phyloP scores from a whole-genome alignment of 2,329 filamentous ascomycete species.

The Fusarium zealandicum region DNA sequence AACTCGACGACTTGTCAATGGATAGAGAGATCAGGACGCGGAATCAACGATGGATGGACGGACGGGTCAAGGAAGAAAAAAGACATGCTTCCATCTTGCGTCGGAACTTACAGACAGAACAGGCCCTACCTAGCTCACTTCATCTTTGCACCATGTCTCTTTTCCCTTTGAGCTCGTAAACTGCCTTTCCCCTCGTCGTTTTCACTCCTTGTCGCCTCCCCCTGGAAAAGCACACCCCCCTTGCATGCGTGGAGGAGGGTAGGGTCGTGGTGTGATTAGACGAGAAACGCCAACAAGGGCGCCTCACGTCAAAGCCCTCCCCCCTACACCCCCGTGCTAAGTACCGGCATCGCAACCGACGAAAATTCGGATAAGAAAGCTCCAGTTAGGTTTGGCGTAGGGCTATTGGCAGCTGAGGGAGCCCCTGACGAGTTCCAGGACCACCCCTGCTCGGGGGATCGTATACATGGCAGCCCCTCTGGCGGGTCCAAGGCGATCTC shows the following conservation, averaged over 20 bases:
- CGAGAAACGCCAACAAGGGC: not conserved
- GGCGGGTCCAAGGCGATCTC: slow-evolving; percentile 9
- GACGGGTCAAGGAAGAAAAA: not conserved
- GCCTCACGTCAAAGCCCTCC: too few species aligned
- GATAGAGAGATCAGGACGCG: not conserved
- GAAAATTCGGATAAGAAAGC: slow-evolving; percentile 9
- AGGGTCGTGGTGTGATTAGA: slow-evolving; percentile 9
- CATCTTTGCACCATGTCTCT: slow-evolving; percentile 5
- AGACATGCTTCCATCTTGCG: not conserved
- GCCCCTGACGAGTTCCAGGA: slow-evolving; percentile 30
- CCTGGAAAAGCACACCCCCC: slow-evolving; percentile 6
- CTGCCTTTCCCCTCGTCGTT: not conserved
- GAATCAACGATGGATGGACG: not conserved
- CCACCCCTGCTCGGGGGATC: slow-evolving; percentile 12
- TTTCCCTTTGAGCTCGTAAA: not conserved
- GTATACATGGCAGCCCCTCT: slow-evolving; percentile 5
- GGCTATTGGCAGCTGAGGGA: slow-evolving; percentile 20
- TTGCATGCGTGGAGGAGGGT: not conserved
- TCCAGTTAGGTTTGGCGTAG: slow-evolving; percentile 19
- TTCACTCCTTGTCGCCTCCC: slow-evolving; percentile 9
- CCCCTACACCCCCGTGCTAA: too few species aligned
- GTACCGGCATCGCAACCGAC: slow-evolving; percentile 3
- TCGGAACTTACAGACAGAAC: too few species aligned
- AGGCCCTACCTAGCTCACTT: not conserved
- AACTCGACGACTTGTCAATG: not conserved